Evolutionary conservation across 768 basidiomycete species (phyloP), one percentile per base, ranked within the genome.

Genomic region (Russula olivacea): DNA sequence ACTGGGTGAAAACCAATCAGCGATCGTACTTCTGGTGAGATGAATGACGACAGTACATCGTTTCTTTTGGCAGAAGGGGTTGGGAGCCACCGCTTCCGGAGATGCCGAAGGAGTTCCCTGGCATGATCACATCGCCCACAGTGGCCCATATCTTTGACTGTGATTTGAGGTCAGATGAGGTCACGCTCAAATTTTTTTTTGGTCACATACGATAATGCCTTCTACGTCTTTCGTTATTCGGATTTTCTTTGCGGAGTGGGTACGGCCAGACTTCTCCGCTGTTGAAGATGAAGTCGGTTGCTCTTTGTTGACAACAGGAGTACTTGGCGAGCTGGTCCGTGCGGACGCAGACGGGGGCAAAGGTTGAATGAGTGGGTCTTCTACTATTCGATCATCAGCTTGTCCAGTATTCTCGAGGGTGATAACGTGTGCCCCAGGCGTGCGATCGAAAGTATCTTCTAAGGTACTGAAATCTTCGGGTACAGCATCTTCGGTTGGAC

Each of bases 131-230:
- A 50, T 90, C 88, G 21, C 85, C 82, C 12, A 85, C 76, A 11
- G 84, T 82, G 12, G 76, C 64, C 87, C 88, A 88, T 66, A 92
- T 86, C 69, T 83, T 89, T 30, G 79, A 71, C 90, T 91, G 66
- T 11, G 19, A 25, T 5, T 48, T 40, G 32, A 52, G 25, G 19
- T 53, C 7, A 68, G 50, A 40, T 1, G 17, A 12, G 19, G 36
- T 19, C 25, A 43, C 11, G 25, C 36, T 38, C 30, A 40, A 8
- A 25, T 6, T 14, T n/a, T 43, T 34, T 48, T 15, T 50, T 19
- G 28, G 28, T 19, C 19, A 76, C 85, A 64, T 74, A 85, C 89
- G 59, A 81, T 77, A 53, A 88, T 85, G 41, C 76, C 77, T 66
- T 91, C 88, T 25, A 88, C 76, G 62, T 88, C 85, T 12, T 75